A percentile compares a stretch with the other conserved stretches of the same genome.
These are phyloP conservation scores for Flammula alnicola DNA, from an alignment of 1,284 basidiomycete species.

Conservation along the genomic window DNA sequence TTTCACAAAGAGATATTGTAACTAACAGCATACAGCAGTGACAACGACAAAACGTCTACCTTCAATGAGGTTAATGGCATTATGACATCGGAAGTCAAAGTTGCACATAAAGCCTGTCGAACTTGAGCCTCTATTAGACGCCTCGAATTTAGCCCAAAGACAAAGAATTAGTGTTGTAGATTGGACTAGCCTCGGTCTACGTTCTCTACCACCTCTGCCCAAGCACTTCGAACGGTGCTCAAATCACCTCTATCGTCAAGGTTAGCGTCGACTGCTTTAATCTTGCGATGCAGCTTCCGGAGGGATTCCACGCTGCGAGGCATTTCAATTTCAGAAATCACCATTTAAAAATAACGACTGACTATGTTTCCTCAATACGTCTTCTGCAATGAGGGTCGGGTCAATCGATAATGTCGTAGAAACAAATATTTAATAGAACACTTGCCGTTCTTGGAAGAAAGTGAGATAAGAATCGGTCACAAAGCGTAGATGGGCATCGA, in stretches of 20 bases:
- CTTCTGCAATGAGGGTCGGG: conserved; percentile 57
- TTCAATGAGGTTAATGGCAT: conserved; percentile 68
- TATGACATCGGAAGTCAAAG: conserved; percentile 75
- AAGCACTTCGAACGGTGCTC: conserved; percentile 70
- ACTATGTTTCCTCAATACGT: conserved; percentile 85
- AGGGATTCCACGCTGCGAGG: conserved; percentile 69
- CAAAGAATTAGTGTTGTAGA: conserved; percentile 3
- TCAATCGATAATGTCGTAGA: conserved; percentile 14
- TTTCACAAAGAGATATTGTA: conserved; percentile 32
- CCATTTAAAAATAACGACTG: conserved; percentile 33
- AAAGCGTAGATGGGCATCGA: conserved; percentile 72
- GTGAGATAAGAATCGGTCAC: conserved; percentile 76
- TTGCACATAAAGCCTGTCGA: conserved; percentile 74
- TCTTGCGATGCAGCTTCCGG: conserved; percentile 70
- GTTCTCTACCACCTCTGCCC: conserved; percentile 85
- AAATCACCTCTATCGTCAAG: conserved; percentile 67
- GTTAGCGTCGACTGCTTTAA: conserved; percentile 66
- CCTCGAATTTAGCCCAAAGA: conserved; percentile 5
- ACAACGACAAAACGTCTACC: conserved; percentile 41
- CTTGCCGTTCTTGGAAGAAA: conserved; percentile 87
- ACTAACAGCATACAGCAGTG: conserved; percentile 5
- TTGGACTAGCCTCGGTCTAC: conserved; percentile 69
- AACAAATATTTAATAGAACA: conserved; percentile 18
- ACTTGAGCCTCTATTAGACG: conserved; percentile 72
- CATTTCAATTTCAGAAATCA: conserved; percentile 12